These are phyloP conservation scores for Vitis riparia DNA, from an alignment of 164 flowering plant genomes.

Conservation along the genomic window DNA sequence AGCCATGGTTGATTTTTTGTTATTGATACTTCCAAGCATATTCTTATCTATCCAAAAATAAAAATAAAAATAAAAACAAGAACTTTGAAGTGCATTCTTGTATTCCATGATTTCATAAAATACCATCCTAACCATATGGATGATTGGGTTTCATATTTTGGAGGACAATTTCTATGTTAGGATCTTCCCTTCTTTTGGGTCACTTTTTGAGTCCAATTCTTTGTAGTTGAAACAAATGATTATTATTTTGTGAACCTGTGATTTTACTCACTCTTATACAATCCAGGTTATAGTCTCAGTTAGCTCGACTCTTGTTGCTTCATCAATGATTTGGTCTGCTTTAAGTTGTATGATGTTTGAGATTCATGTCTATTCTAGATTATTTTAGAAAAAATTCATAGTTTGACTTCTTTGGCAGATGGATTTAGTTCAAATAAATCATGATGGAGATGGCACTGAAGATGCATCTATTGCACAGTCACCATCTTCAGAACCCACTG, in stretches of 20 bases:
- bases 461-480: constrained; percentile 30
- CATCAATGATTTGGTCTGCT: background rate
- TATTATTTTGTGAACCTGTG: background rate
- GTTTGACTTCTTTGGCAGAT: constrained; percentile 32
- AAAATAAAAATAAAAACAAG: too few relatives aligned
- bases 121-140: too few relatives aligned
- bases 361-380: background rate
- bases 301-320: background rate
- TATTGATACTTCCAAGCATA: too few relatives aligned
- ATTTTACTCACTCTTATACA: background rate
- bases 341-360: background rate
- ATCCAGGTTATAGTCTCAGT: background rate
- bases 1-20: too few relatives aligned
- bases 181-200: too few relatives aligned
- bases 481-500: constrained; percentile 25
- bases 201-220: too few relatives aligned
- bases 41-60: too few relatives aligned
- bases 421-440: constrained; percentile 29
- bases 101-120: too few relatives aligned
- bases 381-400: background rate
- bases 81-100: too few relatives aligned
- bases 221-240: background rate
- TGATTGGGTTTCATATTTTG: too few relatives aligned
- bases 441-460: constrained; percentile 20
- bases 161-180: too few relatives aligned